These are phyloP conservation scores for Quercus phellos DNA, from an alignment of 331 rosid species.

Conservation along the genomic window DNA sequence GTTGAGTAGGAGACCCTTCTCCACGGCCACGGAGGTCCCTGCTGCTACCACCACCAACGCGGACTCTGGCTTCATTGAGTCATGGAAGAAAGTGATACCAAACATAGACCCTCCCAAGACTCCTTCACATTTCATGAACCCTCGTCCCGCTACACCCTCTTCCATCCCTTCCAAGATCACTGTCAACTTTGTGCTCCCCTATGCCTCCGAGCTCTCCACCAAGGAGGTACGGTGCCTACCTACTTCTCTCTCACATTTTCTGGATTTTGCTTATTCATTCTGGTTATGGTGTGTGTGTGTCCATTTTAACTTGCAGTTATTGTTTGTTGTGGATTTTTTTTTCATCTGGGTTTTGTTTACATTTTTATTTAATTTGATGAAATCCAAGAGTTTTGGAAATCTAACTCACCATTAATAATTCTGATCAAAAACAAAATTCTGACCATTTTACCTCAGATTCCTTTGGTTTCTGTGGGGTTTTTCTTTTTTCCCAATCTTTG, in stretches of 20 bases:
- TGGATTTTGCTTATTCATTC: too few species aligned
- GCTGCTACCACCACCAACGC: background rate
- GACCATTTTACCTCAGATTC: background rate
- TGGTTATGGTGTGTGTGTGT: background rate
- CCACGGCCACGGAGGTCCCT: slow-evolving; percentile 42
- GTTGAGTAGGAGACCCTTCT: slow-evolving; percentile 34
- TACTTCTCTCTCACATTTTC: background rate
- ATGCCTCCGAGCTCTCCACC: slow-evolving; percentile 49
- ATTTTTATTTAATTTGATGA: background rate
- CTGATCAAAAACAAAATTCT: too few species aligned
- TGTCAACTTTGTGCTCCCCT: slow-evolving; percentile 62
- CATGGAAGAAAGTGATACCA: slow-evolving; percentile 49
- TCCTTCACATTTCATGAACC: slow-evolving; percentile 41
- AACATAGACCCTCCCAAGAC: slow-evolving; percentile 46
- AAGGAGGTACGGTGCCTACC: slow-evolving; percentile 34
- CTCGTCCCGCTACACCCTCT: slow-evolving; percentile 46
- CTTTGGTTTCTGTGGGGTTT: background rate
- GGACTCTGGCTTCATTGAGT: slow-evolving; percentile 31
- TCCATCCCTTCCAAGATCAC: slow-evolving; percentile 56
- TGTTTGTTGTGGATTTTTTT: background rate
- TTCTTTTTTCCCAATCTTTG: background rate
- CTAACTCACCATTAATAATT: background rate
- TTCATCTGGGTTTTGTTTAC: background rate
- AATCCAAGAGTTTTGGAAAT: background rate
- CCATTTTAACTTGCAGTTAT: background rate